A percentile compares a stretch with the other conserved stretches of the same genome.
These are phyloP conservation scores for Rhododendron ovatum DNA, from an alignment of 148 eudicot species.

Conservation along the genomic window DNA sequence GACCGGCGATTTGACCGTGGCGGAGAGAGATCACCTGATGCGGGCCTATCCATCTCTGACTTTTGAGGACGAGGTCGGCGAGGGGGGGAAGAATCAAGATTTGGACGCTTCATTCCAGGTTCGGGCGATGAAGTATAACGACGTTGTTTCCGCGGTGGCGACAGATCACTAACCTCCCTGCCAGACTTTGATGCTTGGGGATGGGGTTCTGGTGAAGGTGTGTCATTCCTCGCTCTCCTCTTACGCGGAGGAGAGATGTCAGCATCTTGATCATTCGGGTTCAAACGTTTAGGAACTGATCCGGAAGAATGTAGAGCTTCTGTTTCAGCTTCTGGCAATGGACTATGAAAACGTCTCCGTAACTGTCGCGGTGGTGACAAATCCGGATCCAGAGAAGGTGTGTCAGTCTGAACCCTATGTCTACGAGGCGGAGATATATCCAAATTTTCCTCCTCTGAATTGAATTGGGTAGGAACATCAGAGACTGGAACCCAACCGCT, in stretches of 20 bases:
- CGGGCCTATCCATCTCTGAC: conserved; percentile 3
- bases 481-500: conserved; percentile 89
- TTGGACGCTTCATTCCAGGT: conserved; percentile 17
- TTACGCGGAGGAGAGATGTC: conserved; percentile 37
- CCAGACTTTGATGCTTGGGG: conserved; percentile 18
- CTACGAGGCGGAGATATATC: conserved; percentile 63
- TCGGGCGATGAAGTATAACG: background rate
- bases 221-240: conserved; percentile 16
- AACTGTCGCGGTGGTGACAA: conserved; percentile 48
- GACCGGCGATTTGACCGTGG: conserved; percentile 9
- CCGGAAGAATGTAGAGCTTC: conserved; percentile 2
- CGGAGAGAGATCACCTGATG: conserved; percentile 11
- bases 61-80: conserved; percentile 19
- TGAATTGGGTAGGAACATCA: conserved; percentile 27
- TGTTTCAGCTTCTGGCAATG: conserved; percentile 35
- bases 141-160: background rate
- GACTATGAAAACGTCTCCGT: conserved; percentile 27
- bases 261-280: background rate
- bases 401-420: conserved; percentile 33
- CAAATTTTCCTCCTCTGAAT: conserved; percentile 17
- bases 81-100: conserved; percentile 44
- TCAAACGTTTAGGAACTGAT: background rate
- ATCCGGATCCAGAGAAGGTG: conserved; percentile 46
- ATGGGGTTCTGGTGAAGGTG: conserved; percentile 25
- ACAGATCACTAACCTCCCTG: conserved; percentile 4